Conservation (phyloP, 495 filamentous ascomycete species). For the Immersiella caudata region DNA sequence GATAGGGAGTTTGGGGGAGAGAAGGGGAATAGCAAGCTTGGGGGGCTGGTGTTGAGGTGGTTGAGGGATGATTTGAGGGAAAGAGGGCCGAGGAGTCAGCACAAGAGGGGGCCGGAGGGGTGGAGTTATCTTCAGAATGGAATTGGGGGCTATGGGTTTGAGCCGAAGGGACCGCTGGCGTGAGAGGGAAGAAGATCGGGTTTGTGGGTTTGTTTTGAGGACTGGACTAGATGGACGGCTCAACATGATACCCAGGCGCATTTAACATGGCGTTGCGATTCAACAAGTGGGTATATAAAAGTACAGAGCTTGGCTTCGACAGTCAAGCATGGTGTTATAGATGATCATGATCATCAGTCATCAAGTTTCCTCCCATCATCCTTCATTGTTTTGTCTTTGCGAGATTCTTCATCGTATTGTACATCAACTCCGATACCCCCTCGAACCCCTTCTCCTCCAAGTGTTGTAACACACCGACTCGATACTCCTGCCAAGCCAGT, state of each 20-base stretch:
- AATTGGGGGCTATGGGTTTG: constrained; percentile 79
- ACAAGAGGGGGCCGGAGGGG: constrained; percentile 62
- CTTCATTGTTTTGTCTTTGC: constrained; percentile 42
- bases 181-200: constrained; percentile 10
- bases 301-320: not conserved
- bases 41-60: constrained; percentile 86
- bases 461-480: constrained; percentile 70
- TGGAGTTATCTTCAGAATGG: constrained; percentile 72
- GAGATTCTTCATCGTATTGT: constrained; percentile 79
- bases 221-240: not conserved
- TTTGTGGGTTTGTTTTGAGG: not conserved
- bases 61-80: constrained; percentile 79
- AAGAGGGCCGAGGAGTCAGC: constrained; percentile 71
- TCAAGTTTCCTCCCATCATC: not conserved
- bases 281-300: constrained; percentile 13
- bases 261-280: constrained; percentile 33
- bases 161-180: constrained; percentile 52
- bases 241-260: constrained; percentile 28
- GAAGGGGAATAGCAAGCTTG: constrained; percentile 72
- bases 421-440: constrained; percentile 75
- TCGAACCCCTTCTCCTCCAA: constrained; percentile 65
- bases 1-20: constrained; percentile 44
- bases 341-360: not conserved
- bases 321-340: not conserved
- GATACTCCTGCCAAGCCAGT: constrained; percentile 74